Percentiles rank a stretch among this genome's conserved stretches.
These are phyloP conservation scores for Ligustrum vulgare DNA, from an alignment of 257 asterid genomes.

Conservation along the genomic window DNA sequence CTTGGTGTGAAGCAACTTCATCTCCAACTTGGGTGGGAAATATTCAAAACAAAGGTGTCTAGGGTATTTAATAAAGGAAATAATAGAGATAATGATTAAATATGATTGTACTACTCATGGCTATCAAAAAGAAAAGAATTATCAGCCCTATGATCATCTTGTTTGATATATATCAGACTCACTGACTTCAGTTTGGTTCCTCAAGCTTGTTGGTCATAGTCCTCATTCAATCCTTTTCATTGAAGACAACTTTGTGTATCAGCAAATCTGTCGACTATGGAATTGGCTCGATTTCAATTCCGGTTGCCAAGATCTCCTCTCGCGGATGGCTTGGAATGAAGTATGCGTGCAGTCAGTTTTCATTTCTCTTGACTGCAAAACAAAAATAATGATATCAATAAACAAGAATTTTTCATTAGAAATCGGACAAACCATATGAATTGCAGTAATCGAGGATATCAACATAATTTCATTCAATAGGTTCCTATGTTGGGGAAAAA, in stretches of 20 bases:
- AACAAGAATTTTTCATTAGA: not conserved
- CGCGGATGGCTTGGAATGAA: not conserved
- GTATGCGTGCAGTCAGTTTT: slow-evolving; percentile 25
- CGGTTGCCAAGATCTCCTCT: not conserved
- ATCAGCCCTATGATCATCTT: slow-evolving; percentile 10
- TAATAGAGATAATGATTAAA: not conserved
- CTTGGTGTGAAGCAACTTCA: too few species aligned
- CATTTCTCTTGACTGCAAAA: slow-evolving; percentile 37
- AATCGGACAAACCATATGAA: not conserved
- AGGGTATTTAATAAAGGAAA: not conserved
- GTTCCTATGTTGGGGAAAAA: not conserved
- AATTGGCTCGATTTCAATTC: not conserved
- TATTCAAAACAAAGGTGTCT: not conserved
- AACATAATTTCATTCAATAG: not conserved
- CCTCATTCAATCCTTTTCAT: slow-evolving; percentile 3
- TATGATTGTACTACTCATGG: not conserved
- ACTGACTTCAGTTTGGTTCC: not conserved
- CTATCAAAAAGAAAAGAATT: not conserved
- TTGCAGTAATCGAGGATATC: not conserved
- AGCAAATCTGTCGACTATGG: not conserved
- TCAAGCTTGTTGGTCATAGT: not conserved
- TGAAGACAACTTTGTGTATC: not conserved
- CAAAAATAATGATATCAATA: slow-evolving; percentile 7
- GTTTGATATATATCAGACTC: not conserved
- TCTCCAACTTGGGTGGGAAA: too few species aligned